Conservation (phyloP, 75 land plant species). For the Cryptomeria japonica region DNA sequence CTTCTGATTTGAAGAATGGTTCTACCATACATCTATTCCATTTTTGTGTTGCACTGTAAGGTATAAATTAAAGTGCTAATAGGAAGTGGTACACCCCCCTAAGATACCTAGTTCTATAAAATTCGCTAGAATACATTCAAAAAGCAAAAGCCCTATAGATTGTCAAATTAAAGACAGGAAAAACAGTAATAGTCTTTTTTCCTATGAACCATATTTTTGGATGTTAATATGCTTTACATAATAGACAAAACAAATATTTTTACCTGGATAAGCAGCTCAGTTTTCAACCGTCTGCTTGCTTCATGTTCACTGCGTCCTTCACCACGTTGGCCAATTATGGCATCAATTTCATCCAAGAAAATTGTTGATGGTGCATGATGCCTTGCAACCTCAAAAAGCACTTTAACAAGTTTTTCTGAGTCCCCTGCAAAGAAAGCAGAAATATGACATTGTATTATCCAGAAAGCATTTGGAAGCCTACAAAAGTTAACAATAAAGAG, state of each 20-base stretch:
- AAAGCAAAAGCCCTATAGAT: not conserved
- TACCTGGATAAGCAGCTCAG: conserved; percentile 98
- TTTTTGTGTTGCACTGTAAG: too few relatives aligned
- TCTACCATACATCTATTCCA: too few relatives aligned
- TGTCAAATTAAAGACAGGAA: not conserved
- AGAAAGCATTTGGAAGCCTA: not conserved
- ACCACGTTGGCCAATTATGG: conserved; percentile 95
- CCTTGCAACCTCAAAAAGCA: conserved; percentile 94
- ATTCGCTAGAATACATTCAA: not conserved
- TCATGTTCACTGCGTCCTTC: conserved; percentile 98
- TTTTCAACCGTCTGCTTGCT: conserved; percentile 94
- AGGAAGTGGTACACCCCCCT: not conserved
- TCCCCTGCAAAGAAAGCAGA: conserved; percentile 60
- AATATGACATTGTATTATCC: not conserved
- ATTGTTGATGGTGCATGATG: conserved; percentile 98
- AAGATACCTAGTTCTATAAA: not conserved
- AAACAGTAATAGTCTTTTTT: not conserved
- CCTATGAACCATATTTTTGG: not conserved
- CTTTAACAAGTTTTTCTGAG: conserved; percentile 90
- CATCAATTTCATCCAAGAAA: conserved; percentile 98
- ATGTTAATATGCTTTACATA: conserved; percentile 2
- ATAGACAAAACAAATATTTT: not conserved
- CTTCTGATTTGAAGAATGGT: too few relatives aligned
- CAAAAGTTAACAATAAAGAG: too few relatives aligned
- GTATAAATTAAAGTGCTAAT: not conserved